Conservation (phyloP, 192 early-diverging fungal genomes). For the Rhizoclosmatium globosum region DNA sequence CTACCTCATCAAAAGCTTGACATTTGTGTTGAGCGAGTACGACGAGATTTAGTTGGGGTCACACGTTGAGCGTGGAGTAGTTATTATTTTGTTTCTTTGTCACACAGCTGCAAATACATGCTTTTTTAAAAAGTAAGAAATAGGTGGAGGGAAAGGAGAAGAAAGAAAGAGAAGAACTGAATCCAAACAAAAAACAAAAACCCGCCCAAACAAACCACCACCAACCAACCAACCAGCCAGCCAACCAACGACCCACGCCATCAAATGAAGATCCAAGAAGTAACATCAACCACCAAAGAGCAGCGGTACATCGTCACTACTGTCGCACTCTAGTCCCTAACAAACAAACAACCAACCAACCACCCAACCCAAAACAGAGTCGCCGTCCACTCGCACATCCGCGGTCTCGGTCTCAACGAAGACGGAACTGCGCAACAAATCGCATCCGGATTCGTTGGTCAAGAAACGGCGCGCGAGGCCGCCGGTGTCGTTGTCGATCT, state of each 20-base stretch:
- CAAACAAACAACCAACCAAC: too few species aligned
- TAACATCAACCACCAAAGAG: constrained; percentile 89
- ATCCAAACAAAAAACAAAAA: too few species aligned
- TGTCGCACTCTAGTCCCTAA: neutral
- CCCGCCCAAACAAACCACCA: neutral
- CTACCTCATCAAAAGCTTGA: constrained; percentile 6
- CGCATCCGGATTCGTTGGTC: constrained; percentile 95
- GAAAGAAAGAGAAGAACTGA: too few species aligned
- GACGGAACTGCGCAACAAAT: constrained; percentile 86
- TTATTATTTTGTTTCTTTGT: neutral
- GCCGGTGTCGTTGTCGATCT: constrained; percentile 94
- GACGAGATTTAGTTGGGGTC: constrained; percentile 1
- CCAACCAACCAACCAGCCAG: neutral
- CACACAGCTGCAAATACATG: neutral
- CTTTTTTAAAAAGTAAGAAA: too few species aligned
- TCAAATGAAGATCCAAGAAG: constrained; percentile 90
- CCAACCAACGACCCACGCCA: too few species aligned
- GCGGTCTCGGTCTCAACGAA: constrained; percentile 87
- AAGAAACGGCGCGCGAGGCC: constrained; percentile 96
- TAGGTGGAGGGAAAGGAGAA: too few species aligned
- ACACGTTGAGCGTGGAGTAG: neutral
- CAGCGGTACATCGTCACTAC: constrained; percentile 64
- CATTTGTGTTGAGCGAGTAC: neutral
- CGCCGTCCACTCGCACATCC: constrained; percentile 97
- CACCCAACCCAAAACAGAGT: constrained; percentile 38